Percentiles rank a stretch among this genome's conserved stretches.
Conservation (phyloP, 2,329 filamentous ascomycete genomes). For the Neofusicoccum cordaticola region DNA sequence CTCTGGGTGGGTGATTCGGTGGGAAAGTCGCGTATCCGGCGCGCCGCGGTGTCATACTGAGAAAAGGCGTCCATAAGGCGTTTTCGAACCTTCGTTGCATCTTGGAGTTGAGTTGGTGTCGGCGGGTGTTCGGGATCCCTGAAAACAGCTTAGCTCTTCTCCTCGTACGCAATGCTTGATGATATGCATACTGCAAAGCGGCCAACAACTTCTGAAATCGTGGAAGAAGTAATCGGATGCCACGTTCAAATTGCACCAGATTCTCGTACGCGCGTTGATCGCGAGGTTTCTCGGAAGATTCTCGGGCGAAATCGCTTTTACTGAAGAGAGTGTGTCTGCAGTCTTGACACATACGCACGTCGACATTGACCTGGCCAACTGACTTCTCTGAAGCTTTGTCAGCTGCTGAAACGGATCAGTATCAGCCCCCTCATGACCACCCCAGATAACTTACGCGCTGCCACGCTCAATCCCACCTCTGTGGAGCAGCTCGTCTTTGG, state of each 20-base stretch:
- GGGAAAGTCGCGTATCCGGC: constrained; percentile 74
- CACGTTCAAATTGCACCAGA: constrained; percentile 80
- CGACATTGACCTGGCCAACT: constrained; percentile 63
- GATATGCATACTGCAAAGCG: constrained; percentile 59
- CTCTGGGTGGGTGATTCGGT: constrained; percentile 70
- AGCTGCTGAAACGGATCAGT: constrained; percentile 21
- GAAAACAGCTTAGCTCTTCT: not conserved
- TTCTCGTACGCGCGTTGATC: constrained; percentile 82
- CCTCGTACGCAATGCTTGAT: not conserved
- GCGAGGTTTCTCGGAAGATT: constrained; percentile 64
- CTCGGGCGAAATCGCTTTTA: constrained; percentile 73
- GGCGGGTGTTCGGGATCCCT: constrained; percentile 63
- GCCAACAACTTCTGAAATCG: constrained; percentile 76
- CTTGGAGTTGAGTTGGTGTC: constrained; percentile 68
- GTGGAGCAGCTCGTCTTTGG: constrained; percentile 77
- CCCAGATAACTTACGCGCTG: constrained; percentile 51
- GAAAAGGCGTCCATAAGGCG: constrained; percentile 83
- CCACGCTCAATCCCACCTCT: constrained; percentile 77
- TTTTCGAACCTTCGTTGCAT: constrained; percentile 86
- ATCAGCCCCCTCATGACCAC: constrained; percentile 11
- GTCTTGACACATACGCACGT: constrained; percentile 88
- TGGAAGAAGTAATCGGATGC: constrained; percentile 77
- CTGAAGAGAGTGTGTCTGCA: constrained; percentile 72
- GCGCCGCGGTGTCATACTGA: constrained; percentile 80
- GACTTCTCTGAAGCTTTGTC: constrained; percentile 39